Evolutionary conservation across 768 basidiomycete species (phyloP), one percentile per base, ranked within the genome.

Genomic region (Serpula lacrymans): DNA sequence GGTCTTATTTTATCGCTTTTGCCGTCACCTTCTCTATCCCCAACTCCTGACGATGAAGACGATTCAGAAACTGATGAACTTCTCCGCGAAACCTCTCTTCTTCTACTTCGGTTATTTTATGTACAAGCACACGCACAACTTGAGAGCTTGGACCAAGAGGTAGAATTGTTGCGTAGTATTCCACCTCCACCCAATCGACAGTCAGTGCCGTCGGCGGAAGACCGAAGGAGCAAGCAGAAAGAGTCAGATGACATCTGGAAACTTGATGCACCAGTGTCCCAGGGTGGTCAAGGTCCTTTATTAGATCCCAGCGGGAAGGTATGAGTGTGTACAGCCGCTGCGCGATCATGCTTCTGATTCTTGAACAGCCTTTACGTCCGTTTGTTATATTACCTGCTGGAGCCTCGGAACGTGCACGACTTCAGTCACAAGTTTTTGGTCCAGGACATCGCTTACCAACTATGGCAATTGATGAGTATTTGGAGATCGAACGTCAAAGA

Each of bases 391-490:
- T 98, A 11, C 90, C 94, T 1, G 77, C 85, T 3, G 73, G 76
- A 23, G 65, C 72, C 30, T 59, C 71, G 14, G 76, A 94, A 50
- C 81, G 94, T 43, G 72, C 82, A 29, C 75, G 81, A 18, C 56
- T 96, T 5, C 83, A 84, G 55, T 64, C 75, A 2, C 80, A 88
- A 53, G 93, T 98, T 3, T 98, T 97, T 64, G 77, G 82, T 12
- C 78, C 89, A 11, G 78, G 77, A 9, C 80, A 96, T 54, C 78
- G 84, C 30, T 67, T 98, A 23, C 96, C 96, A 4, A 93, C 91
- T 0, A 97, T 99, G 96, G 77, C 88, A 1, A 78, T 98, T 42
- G 95, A 98, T 52, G 88, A 98, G 62, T 97, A 94, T 56, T 74
- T 99, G 23, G 80, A 88, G 55, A 80, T 90, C 41, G 95, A 99